Base-by-base conservation (phyloP, 164 flowering plant genomes). In the Stephania cephalantha region DNA sequence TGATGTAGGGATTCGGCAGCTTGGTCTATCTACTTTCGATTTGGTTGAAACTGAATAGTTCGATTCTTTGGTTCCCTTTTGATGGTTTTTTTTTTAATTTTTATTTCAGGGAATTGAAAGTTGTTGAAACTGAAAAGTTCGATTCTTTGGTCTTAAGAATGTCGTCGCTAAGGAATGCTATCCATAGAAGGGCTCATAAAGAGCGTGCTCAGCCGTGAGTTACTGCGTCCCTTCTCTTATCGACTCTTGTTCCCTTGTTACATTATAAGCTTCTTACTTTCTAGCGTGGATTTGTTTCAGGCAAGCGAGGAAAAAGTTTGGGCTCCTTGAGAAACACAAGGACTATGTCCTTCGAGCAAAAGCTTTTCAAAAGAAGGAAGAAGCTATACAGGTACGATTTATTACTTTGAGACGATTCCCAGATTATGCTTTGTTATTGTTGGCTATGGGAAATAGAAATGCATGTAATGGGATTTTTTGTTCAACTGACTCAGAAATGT, bases 141-240 rank as follows among this genome's bases (percentile, higher is more conserved):
- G 25, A 35, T 35, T 35, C 42, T 35, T 35, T 64, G 5, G 25
- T n/a, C 63, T 42, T 53, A 13, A 74, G 31, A 35, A 92, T 94
- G 98, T 91, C 96, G 1, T 90, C 97, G 6, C 58, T 92, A 18
- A 92, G 87, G 86, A 94, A 92, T 76, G 88, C 91, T 2, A 18
- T 91, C 73, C 76, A 75, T 53, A 83, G 90, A 80, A 79, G 85
- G 73, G 89, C 92, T 82, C 91, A 92, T 85, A 90, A 92, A 82
- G 97, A 94, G 75, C 90, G 98, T 75, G 71, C 91, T 73, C 97
- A 91, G 75, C 97, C 94, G 97, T 92, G 72, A 88, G 97, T 84
- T 58, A n/a, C 61, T 6, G 3, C 18, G 11, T 18, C 66, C 42
- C 45, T 71, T 17, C 61, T 17, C 61, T 6, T 17, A 30, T 13